phyloP scores from a whole-genome alignment of 495 filamentous ascomycete genomes.

The Annulohypoxylon nitens region DNA sequence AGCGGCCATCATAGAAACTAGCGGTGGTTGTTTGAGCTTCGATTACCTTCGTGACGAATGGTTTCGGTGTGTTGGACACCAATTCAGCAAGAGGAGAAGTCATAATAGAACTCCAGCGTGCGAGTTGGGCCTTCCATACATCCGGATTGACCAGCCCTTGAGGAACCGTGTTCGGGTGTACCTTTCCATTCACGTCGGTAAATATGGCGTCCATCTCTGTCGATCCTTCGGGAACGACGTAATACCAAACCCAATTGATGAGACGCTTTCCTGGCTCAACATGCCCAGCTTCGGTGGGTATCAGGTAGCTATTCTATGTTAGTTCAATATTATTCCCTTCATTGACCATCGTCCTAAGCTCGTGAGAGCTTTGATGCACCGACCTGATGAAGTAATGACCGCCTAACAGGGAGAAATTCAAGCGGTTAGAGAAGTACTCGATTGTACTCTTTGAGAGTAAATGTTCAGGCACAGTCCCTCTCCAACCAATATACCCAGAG shows the following conservation, averaged over 20 bases:
- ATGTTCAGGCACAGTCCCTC: conserved; percentile 62
- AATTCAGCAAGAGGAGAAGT: neutral
- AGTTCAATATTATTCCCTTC: neutral
- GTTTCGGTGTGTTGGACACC: conserved; percentile 1
- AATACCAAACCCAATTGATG: conserved; percentile 13
- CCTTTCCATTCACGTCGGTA: conserved; percentile 8
- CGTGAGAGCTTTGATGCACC: neutral
- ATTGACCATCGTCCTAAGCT: neutral
- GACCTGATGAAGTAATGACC: conserved; percentile 11
- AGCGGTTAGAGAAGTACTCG: conserved; percentile 50
- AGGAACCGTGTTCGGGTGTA: conserved; percentile 4
- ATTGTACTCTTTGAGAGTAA: conserved; percentile 45
- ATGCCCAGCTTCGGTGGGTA: neutral
- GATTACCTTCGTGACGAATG: conserved; percentile 3
- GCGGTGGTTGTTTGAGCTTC: conserved; percentile 5
- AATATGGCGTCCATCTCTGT: conserved; percentile 8
- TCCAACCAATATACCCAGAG: conserved; percentile 65
- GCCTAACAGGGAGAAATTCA: neutral
- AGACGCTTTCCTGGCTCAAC: conserved; percentile 4
- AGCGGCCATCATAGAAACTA: conserved; percentile 4
- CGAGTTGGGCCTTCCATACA: neutral
- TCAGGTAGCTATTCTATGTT: neutral
- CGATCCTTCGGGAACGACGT: neutral
- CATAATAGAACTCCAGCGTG: conserved; percentile 3
- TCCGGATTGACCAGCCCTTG: neutral